Evolutionary conservation across 345 rosid species (phyloP).

Genomic region (Hevea brasiliensis): DNA sequence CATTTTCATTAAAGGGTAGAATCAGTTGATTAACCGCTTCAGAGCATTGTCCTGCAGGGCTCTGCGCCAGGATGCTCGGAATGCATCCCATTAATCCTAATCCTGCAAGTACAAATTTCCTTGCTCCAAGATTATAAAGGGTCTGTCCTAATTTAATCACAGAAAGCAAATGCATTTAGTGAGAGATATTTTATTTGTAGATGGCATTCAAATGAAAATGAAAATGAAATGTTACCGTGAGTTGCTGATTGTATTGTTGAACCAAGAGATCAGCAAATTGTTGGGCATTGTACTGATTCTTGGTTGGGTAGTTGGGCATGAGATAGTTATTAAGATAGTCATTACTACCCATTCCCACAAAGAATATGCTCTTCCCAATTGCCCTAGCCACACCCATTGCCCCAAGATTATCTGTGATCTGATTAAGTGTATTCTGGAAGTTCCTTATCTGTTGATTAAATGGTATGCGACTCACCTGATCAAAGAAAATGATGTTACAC

Average conservation of each 20-base stretch:
- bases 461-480: conserved; percentile 87
- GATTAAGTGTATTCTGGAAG: conserved; percentile 73
- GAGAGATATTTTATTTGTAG: not conserved
- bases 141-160: not conserved
- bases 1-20: conserved; percentile 73
- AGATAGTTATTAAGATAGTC: conserved; percentile 94
- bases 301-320: conserved; percentile 87
- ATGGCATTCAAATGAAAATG: no score
- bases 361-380: conserved; percentile 60
- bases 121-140: conserved; percentile 80
- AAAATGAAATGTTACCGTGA: conserved; percentile 47
- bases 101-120: conserved; percentile 79
- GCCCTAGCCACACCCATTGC: conserved; percentile 49
- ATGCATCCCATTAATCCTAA: conserved; percentile 94
- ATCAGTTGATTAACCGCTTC: conserved; percentile 75
- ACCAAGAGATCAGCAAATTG: conserved; percentile 77
- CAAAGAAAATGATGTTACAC: not conserved
- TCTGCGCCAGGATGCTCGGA: conserved; percentile 90
- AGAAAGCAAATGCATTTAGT: not conserved
- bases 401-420: conserved; percentile 59
- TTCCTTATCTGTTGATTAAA: conserved; percentile 78
- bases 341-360: conserved; percentile 96
- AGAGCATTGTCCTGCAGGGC: conserved; percentile 64
- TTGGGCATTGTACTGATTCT: conserved; percentile 60
- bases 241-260: conserved; percentile 60